Evolutionary conservation across 768 basidiomycete genomes (phyloP), one percentile per base, ranked within the genome.

Genomic region (Agaricus sinodeliciosus): DNA sequence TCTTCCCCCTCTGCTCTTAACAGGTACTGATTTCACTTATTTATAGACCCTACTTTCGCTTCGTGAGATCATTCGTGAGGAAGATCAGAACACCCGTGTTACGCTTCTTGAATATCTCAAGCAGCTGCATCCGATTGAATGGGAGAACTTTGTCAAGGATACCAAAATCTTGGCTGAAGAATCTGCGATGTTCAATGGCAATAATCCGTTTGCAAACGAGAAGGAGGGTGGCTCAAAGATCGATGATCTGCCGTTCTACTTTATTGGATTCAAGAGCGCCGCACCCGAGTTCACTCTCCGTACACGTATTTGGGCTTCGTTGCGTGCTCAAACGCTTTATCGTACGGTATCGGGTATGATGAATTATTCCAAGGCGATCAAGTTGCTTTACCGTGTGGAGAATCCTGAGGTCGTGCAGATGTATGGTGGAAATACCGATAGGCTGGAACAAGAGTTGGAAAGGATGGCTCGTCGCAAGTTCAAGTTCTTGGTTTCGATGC

Each of bases 361-460:
- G 96, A 99, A 99, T 73, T 98, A 99, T 68, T 85, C 90, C 59
- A 99, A 99, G 74, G 96, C 96, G 11, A 98, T 99, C 82, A 99
- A 99, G 67, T 74, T 99, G 34, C 80, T 99, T n/a, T 95, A 98
- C 69, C 92, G 95, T 52, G 96, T 99, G 40, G 96, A 99, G 74
- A 98, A 98, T 72, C 96, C 96, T 7, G 96, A 99, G 69, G 90
- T 99, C 44, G 96, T 99, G 15, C 95, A 98, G 70, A 78, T 87
- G 44, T 97, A 93, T 60, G 95, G 96, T 37, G 95, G 94, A 12
- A 98, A 98, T 71, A 96, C 95, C 2, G 96, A 98, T 70, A 90
- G 84, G 65, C 80, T 98, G 42, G 96, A 98, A 68, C 84, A 90
- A 28, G 96, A 98, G 69, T 79, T 98, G 46, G 96, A 98, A 69